Base-by-base conservation (phyloP, 257 asterid species). In the Solanum lycopersicoides region DNA sequence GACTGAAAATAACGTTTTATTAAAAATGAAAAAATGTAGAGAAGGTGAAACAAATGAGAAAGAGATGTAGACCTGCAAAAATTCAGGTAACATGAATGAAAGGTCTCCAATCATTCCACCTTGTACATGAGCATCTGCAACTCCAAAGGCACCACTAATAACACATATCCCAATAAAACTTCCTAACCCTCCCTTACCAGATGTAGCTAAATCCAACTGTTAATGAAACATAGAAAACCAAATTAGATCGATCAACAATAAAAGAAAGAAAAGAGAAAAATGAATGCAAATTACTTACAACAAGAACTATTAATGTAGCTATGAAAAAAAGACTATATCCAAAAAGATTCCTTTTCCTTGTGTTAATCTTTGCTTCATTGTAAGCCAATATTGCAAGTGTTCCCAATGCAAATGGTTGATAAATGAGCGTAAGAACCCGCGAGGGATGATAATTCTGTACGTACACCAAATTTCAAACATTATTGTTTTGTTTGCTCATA, bases 51-150 rank as follows among this genome's bases (percentile, higher is more conserved):
- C 39, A 90, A 35, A n/a, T 13, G 15, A 47, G 47, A 47, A 37
- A 25, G 21, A 10, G 41, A 76, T 47, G 25, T 47, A 47, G 6
- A 90, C 94, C 90, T 91, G 95, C 44, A 90, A 71, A 30, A 91
- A 84, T 35, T 92, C 91, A 34, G 93, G 94, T 3, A 34, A 44
- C 94, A 92, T 92, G 53, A 86, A 90, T 20, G 95, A 90, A 66
- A 92, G 89, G 60, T 92, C 95, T 65, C 95, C 95, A 87, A 90
- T 42, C 92, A 91, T 90, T 80, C 94, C 95, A 53, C 95, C 95
- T 85, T 91, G 91, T 68, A 90, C 93, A 90, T 89, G 91, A 34
- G 91, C 94, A 90, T 92, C 92, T 56, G 94, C 91, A 84, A 91
- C 84, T 25, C 94, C 94, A 91, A 90, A 91, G 84, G 91, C 91